Evolutionary conservation across 768 basidiomycete genomes (phyloP), one percentile per base, ranked within the genome.

Genomic region (Cyathus striatus): DNA sequence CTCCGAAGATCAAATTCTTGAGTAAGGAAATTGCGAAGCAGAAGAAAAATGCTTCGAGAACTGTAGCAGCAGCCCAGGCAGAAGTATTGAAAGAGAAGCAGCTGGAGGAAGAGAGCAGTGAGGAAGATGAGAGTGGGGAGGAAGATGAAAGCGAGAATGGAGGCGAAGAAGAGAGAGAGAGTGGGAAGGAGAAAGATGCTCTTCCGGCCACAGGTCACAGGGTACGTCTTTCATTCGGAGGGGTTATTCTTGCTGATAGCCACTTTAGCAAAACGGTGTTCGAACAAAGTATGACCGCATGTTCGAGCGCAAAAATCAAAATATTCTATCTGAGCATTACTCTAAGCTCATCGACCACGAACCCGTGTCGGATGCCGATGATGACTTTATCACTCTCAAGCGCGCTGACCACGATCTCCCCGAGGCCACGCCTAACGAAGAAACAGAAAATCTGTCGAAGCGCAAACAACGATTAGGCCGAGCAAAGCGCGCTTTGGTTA

Each of bases 211-310:
- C 27, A 30, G n/a, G n/a, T n/a, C n/a, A n/a, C n/a, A n/a, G n/a
- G n/a, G n/a, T n/a, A n/a, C n/a, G n/a, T n/a, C n/a, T n/a, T n/a
- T n/a, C n/a, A n/a, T n/a, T n/a, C n/a, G n/a, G n/a, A n/a, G 27
- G 9, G n/a, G 1, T 3, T 14, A 18, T 14, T 23, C 22, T 23
- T 35, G 21, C 40, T 25, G 18, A 20, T 32, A 16, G 10, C 20
- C 14, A 30, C 21, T 14, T 24, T 16, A 72, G 71, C 54, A 62
- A 34, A 57, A 60, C 7, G 66, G 63, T 33, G 83, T 87, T 0
- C 79, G 88, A 40, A 97, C 95, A 2, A 97, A 95, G 65, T 96
- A 97, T 61, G 95, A 97, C 62, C 81, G 90, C 41, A 97, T 99
- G 93, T 98, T 97, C 59, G 87, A 89, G 56, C 81, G 94, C 44